Evolutionary conservation across 2,329 filamentous ascomycete species (phyloP), one percentile per base, ranked within the genome.

Genomic region (Fusarium sambucinum): DNA sequence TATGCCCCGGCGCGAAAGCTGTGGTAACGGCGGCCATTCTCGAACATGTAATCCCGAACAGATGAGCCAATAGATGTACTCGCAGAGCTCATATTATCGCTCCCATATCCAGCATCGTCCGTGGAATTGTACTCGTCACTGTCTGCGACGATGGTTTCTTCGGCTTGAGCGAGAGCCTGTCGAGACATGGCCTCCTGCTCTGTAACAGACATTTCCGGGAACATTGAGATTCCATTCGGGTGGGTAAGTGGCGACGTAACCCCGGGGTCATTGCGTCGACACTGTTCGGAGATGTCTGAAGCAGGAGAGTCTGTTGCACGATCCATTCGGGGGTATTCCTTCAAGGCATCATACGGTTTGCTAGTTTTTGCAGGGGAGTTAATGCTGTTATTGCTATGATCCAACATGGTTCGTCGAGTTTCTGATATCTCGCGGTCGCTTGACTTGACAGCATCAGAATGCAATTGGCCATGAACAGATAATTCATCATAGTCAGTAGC

Each of bases 21-120:
- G 70, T 88, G 86, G 60, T 89, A 89, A 27, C 86, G 80, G 25
- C 86, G 80, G n/a, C 87, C 87, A 70, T 89, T 87, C 69, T 88
- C 85, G 58, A 79, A 82, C 48, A 80, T 78, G 67, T 86, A 88
- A 63, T 88, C 82, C 42, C 82, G 77, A 25, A 86, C 78, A 37
- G 77, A 78, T 4, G 79, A 81, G 42, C 75, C 74, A 12, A 79
- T 72, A 12, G 79, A 80, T 13, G 79, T 81, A 52, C 77, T 80
- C 32, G 70, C 78, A 19, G 78, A 78, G 42, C 75, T 78, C 35
- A 75, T 67, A 10, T 67, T 74, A 29, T 81, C 79, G 14, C 78
- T 80, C 35, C 77, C 77, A 40, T 81, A 81, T 6, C 79, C 79
- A 16, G 73, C 78, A 30, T 74, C 74, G 13, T 59, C 64, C 44